phyloP scores from a whole-genome alignment of 108 stramenopile genomes.

The Pseudonitzschia pungens region DNA sequence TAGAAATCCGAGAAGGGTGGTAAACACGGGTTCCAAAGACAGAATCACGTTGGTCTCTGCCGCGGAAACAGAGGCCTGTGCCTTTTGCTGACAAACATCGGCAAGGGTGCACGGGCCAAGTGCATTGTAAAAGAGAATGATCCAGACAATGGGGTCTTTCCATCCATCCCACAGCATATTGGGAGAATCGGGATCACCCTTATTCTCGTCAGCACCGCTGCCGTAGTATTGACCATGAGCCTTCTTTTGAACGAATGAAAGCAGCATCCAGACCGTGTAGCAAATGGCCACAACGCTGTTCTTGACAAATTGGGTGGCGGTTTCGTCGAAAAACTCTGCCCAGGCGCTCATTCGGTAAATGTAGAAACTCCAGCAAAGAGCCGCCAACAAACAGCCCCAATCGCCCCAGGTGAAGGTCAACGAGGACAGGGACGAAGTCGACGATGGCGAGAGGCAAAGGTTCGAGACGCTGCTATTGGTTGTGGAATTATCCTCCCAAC shows the following conservation, averaged over 20 bases:
- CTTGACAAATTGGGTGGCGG: slow-evolving; percentile 51
- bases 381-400: slow-evolving; percentile 49
- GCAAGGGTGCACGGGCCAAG: slow-evolving; percentile 64
- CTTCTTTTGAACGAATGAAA: slow-evolving; percentile 10
- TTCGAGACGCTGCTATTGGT: neutral
- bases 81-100: slow-evolving; percentile 60
- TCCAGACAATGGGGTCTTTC: slow-evolving; percentile 38
- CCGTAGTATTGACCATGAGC: too few relatives aligned
- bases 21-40: slow-evolving; percentile 58
- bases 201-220: neutral
- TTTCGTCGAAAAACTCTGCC: slow-evolving; percentile 45
- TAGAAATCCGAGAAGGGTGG: slow-evolving; percentile 45
- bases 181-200: neutral
- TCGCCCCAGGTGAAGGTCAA: slow-evolving; percentile 45
- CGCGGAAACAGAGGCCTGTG: slow-evolving; percentile 46
- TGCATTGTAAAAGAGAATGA: slow-evolving; percentile 49
- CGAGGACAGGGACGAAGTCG: neutral
- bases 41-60: slow-evolving; percentile 72
- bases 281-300: slow-evolving; percentile 43
- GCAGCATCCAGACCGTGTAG: slow-evolving; percentile 54
- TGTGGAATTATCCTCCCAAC: too few relatives aligned
- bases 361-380: slow-evolving; percentile 61
- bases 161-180: slow-evolving; percentile 42
- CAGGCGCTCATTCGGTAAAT: slow-evolving; percentile 53
- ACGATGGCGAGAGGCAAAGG: neutral